Evolutionary conservation across 2,329 filamentous ascomycete genomes (phyloP).

Genomic region (Phyllosticta citribraziliensis): DNA sequence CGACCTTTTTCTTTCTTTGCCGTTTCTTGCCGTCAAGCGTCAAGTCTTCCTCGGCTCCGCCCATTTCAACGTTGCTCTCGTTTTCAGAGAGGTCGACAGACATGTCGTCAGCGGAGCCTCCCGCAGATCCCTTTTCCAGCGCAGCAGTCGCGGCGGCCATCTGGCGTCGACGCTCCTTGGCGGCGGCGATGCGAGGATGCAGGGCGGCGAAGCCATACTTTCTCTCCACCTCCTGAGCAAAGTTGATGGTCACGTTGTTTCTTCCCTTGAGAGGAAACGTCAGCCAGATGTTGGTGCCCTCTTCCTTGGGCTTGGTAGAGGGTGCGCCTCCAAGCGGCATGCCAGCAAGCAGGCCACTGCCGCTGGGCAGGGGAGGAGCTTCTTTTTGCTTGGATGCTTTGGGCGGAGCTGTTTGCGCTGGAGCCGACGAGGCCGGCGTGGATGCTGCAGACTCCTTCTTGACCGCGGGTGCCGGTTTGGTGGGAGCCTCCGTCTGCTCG

Average conservation of each 20-base stretch:
- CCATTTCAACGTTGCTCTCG: constrained; percentile 83
- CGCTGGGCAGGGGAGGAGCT: constrained; percentile 47
- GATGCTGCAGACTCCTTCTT: constrained; percentile 31
- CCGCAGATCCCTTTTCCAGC: constrained; percentile 61
- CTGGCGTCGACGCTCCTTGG: constrained; percentile 75
- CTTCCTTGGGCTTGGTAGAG: constrained; percentile 31
- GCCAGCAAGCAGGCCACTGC: constrained; percentile 54
- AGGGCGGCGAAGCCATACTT: constrained; percentile 91
- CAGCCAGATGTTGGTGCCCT: constrained; percentile 71
- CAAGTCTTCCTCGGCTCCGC: constrained; percentile 44
- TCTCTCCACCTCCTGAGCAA: constrained; percentile 85
- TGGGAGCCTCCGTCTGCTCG: constrained; percentile 17
- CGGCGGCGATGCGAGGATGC: constrained; percentile 81
- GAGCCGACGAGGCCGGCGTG: constrained; percentile 36
- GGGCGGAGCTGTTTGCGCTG: constrained; percentile 35
- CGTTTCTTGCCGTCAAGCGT: constrained; percentile 46
- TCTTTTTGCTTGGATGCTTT: constrained; percentile 48
- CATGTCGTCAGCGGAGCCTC: constrained; percentile 68
- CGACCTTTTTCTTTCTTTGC: constrained; percentile 66
- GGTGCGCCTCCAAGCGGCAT: constrained; percentile 47
- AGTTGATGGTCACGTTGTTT: constrained; percentile 88
- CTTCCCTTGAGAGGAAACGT: constrained; percentile 72
- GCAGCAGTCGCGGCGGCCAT: constrained; percentile 84
- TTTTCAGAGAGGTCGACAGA: constrained; percentile 61
- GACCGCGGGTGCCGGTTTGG: constrained; percentile 15